Percentiles rank a stretch among this genome's conserved stretches.
phyloP scores from a whole-genome alignment of 2,329 filamentous ascomycete species.

The Cercospora citrullina region DNA sequence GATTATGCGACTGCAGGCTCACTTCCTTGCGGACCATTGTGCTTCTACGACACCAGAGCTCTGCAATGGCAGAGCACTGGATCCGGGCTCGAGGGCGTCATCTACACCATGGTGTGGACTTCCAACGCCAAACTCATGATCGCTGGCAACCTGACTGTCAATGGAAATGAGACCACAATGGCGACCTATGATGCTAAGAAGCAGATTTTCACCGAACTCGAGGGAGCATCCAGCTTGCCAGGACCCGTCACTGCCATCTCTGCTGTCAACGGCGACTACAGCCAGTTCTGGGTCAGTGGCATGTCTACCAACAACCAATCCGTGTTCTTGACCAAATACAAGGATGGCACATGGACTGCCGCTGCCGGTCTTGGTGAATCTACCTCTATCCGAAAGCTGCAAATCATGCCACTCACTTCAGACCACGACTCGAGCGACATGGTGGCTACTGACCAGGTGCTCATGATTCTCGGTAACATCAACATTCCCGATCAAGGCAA shows the following conservation, averaged over 20 bases:
- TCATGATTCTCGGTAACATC: slow-evolving; percentile 84
- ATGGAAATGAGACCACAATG: slow-evolving; percentile 65
- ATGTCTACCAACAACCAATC: slow-evolving; percentile 60
- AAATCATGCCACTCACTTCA: slow-evolving; percentile 72
- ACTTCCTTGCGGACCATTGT: slow-evolving; percentile 78
- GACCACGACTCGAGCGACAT: slow-evolving; percentile 65
- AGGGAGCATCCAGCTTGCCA: slow-evolving; percentile 65
- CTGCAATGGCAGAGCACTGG: slow-evolving; percentile 81
- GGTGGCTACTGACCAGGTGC: slow-evolving; percentile 65
- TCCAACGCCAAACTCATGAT: slow-evolving; percentile 70
- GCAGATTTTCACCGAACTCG: slow-evolving; percentile 65
- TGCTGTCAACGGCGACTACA: slow-evolving; percentile 68
- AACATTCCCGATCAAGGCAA: slow-evolving; percentile 73
- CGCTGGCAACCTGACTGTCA: slow-evolving; percentile 72
- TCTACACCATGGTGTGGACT: slow-evolving; percentile 74
- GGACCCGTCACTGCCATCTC: slow-evolving; percentile 78
- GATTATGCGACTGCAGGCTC: slow-evolving; percentile 80
- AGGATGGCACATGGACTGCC: slow-evolving; percentile 67
- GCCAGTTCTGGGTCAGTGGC: slow-evolving; percentile 81
- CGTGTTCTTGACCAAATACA: slow-evolving; percentile 76
- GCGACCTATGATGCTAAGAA: slow-evolving; percentile 70
- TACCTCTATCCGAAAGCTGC: slow-evolving; percentile 74
- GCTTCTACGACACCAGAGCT: slow-evolving; percentile 69
- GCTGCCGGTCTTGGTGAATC: slow-evolving; percentile 64
- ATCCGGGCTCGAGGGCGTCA: slow-evolving; percentile 67